Evolutionary conservation across 148 eudicot genomes (phyloP).

Genomic region (Salicornia ramosissima): DNA sequence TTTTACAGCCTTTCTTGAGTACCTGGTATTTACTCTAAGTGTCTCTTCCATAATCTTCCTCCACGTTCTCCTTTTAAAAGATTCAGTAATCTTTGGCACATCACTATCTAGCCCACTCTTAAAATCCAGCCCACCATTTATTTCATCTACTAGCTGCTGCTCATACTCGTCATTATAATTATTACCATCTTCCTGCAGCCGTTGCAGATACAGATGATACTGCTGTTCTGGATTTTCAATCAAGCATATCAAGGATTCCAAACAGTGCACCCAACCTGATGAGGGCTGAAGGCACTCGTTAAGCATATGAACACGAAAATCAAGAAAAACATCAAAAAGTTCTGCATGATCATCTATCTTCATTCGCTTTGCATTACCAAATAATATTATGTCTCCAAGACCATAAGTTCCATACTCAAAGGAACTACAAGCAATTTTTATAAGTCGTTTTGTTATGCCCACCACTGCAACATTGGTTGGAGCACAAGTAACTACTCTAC

Average conservation of each 20-base stretch:
- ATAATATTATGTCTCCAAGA: conserved; percentile 56
- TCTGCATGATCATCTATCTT: conserved; percentile 44
- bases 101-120: background rate
- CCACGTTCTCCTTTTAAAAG: background rate
- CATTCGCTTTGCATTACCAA: conserved; percentile 62
- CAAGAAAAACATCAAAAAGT: conserved; percentile 45
- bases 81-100: background rate
- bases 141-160: background rate
- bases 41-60: background rate
- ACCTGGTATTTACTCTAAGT: background rate
- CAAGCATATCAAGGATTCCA: conserved; percentile 29
- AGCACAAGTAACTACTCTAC: conserved; percentile 47
- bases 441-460: conserved; percentile 31
- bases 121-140: background rate
- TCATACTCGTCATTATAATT: background rate
- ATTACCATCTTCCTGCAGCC: background rate
- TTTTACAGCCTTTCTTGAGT: background rate
- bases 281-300: conserved; percentile 27
- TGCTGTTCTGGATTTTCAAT: conserved; percentile 34
- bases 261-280: conserved; percentile 38
- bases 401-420: conserved; percentile 33
- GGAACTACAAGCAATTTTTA: conserved; percentile 16
- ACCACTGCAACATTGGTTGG: conserved; percentile 55
- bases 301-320: conserved; percentile 29
- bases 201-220: conserved; percentile 27